phyloP scores from a whole-genome alignment of 106 monocot genomes.

The Acanthochlamys bracteata region DNA sequence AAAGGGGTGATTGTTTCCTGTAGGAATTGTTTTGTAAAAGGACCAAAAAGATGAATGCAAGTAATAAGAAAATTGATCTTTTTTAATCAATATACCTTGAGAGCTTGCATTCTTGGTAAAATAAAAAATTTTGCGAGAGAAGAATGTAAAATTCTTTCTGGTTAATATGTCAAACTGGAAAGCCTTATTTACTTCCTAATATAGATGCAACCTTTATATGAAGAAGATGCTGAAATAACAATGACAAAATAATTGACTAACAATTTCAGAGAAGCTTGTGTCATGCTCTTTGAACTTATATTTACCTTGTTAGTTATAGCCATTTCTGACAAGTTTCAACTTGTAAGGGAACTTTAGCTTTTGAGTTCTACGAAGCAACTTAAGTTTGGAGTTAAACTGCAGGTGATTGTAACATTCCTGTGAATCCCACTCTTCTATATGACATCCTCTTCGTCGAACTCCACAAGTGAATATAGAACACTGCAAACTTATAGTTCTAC shows the following conservation, averaged over 20 bases:
- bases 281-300: not conserved
- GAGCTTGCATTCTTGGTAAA: too few species aligned
- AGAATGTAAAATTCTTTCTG: too few species aligned
- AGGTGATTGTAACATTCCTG: constrained; percentile 94
- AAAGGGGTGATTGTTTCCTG: too few species aligned
- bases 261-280: not conserved
- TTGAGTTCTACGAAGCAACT: not conserved
- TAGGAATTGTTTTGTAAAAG: too few species aligned
- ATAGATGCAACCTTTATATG: too few species aligned
- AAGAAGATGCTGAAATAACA: too few species aligned
- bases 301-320: not conserved
- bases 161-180: too few species aligned
- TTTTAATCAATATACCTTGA: too few species aligned
- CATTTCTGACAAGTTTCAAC: not conserved
- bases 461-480: constrained; percentile 45
- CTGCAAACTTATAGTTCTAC: not conserved
- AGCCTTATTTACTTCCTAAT: too few species aligned
- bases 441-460: constrained; percentile 78
- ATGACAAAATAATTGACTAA: not conserved
- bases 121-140: too few species aligned
- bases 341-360: not conserved
- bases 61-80: too few species aligned
- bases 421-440: constrained; percentile 82
- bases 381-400: not conserved
- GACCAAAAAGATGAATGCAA: too few species aligned